Conservation (phyloP, 1,139 yeast genomes). For the Lodderomyces pseudojiufengensis region DNA sequence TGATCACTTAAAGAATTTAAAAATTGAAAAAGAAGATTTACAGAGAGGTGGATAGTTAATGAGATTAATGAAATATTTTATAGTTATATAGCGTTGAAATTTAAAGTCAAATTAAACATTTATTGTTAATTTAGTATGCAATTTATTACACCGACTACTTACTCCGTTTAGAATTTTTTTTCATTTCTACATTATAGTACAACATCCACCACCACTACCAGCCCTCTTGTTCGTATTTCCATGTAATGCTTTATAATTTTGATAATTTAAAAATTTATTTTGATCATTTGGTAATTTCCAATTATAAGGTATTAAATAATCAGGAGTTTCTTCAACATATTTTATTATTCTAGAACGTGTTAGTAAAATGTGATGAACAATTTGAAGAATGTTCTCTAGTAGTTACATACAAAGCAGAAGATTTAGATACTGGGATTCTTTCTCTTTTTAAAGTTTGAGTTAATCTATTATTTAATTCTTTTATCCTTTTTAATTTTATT, state of each 20-base stretch:
- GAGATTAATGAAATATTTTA: not conserved
- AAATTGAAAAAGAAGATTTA: slow-evolving; percentile 38
- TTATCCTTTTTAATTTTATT: slow-evolving; percentile 61
- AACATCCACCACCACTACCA: slow-evolving; percentile 30
- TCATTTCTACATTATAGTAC: slow-evolving; percentile 34
- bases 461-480: slow-evolving; percentile 55
- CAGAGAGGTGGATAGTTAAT: slow-evolving; percentile 36
- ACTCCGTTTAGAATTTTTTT: too few relatives aligned
- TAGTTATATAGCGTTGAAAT: too few relatives aligned
- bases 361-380: slow-evolving; percentile 10
- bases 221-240: not conserved
- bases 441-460: slow-evolving; percentile 53
- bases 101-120: too few relatives aligned
- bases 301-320: slow-evolving; percentile 48
- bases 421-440: slow-evolving; percentile 66
- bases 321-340: slow-evolving; percentile 46
- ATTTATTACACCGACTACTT: too few relatives aligned
- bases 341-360: slow-evolving; percentile 32
- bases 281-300: slow-evolving; percentile 49
- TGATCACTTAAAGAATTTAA: slow-evolving; percentile 40
- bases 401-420: slow-evolving; percentile 42
- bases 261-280: slow-evolving; percentile 40
- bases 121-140: too few relatives aligned
- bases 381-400: too few relatives aligned
- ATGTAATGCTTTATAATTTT: slow-evolving; percentile 10